phyloP scores from a whole-genome alignment of 1,139 yeast genomes.

The Diutina scorzettiae region DNA sequence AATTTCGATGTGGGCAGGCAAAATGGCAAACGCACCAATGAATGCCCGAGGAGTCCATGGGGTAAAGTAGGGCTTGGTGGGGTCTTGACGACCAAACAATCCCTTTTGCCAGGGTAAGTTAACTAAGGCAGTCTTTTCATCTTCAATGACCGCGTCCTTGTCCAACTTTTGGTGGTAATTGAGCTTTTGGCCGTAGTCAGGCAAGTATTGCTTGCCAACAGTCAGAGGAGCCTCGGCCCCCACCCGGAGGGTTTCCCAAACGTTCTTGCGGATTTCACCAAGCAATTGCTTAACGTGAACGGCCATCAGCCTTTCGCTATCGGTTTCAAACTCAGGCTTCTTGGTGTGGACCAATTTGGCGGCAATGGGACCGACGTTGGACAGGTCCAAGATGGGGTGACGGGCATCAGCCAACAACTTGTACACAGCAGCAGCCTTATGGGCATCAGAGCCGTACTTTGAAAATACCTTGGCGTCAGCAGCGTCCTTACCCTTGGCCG shows the following conservation, averaged over 20 bases:
- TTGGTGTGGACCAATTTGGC: constrained; percentile 16
- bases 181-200: constrained; percentile 47
- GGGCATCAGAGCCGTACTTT: neutral
- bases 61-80: constrained; percentile 75
- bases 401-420: neutral
- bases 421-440: neutral
- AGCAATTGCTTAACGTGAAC: constrained; percentile 42
- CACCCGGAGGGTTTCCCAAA: constrained; percentile 38
- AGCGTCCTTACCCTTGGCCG: constrained; percentile 15
- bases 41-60: constrained; percentile 97
- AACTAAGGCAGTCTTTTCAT: constrained; percentile 39
- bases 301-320: constrained; percentile 27
- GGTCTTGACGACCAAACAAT: constrained; percentile 68
- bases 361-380: neutral
- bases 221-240: constrained; percentile 17
- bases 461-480: constrained; percentile 8
- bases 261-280: constrained; percentile 39
- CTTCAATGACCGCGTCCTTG: constrained; percentile 37
- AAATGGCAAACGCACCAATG: constrained; percentile 81
- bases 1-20: constrained; percentile 86
- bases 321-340: constrained; percentile 23
- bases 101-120: constrained; percentile 66
- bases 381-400: neutral
- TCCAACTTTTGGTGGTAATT: constrained; percentile 36
- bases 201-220: constrained; percentile 26